Conservation (phyloP, 2,329 filamentous ascomycete genomes). For the Alternaria hordeiaustralica region DNA sequence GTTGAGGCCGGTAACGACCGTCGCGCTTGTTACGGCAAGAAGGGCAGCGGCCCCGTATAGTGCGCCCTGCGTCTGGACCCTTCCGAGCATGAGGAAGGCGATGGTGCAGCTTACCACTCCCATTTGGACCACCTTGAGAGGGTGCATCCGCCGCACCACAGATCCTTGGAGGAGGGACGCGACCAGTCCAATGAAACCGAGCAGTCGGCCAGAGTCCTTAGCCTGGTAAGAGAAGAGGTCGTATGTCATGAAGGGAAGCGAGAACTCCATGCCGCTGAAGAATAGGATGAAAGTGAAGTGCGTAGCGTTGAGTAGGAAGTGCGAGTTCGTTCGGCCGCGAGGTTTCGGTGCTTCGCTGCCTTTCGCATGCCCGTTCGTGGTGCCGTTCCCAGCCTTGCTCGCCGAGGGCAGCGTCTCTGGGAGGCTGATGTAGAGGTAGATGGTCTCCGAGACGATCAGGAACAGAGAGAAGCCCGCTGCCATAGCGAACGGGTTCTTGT, state of each 20-base stretch:
- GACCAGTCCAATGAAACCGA: constrained; percentile 90
- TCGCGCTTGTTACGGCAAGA: constrained; percentile 88
- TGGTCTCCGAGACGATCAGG: constrained; percentile 83
- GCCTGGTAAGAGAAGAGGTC: constrained; percentile 87
- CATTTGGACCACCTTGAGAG: constrained; percentile 77
- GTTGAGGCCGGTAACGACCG: constrained; percentile 92
- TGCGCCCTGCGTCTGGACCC: constrained; percentile 69
- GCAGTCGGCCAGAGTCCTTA: constrained; percentile 79
- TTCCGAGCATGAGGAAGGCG: constrained; percentile 80
- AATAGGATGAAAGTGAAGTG: constrained; percentile 94
- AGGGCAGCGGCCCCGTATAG: constrained; percentile 85
- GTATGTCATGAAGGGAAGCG: constrained; percentile 95
- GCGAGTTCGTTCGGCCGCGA: constrained; percentile 74
- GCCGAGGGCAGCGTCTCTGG: constrained; percentile 80
- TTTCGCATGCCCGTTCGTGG: constrained; percentile 28
- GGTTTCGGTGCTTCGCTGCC: constrained; percentile 25
- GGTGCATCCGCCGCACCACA: constrained; percentile 84
- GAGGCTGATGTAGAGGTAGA: constrained; percentile 82
- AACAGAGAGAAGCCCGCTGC: constrained; percentile 87
- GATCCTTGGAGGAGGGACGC: constrained; percentile 92
- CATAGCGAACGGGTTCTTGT: constrained; percentile 90
- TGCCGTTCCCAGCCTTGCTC: constrained; percentile 24
- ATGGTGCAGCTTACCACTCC: constrained; percentile 79
- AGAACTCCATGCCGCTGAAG: constrained; percentile 98
- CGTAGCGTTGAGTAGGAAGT: constrained; percentile 78